A percentile compares a stretch with the other conserved stretches of the same genome.
Evolutionary conservation across 2,329 filamentous ascomycete genomes (phyloP).

Genomic region (Epichloe uncinata): DNA sequence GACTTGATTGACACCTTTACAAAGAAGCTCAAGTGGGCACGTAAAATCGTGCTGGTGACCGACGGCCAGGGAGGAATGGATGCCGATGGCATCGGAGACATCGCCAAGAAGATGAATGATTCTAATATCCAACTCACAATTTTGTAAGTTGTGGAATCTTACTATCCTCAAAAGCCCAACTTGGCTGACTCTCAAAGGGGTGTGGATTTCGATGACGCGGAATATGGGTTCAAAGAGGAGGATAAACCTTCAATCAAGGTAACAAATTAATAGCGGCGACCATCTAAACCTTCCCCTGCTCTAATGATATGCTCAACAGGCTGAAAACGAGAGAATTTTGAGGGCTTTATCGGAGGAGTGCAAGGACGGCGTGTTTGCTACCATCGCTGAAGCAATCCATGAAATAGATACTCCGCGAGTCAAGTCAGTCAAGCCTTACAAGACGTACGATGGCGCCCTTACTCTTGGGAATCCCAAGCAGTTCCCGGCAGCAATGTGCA

Average conservation of each 20-base stretch:
- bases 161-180: not conserved
- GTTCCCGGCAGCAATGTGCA: slow-evolving; percentile 62
- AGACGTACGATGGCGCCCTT: slow-evolving; percentile 66
- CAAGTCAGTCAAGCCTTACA: slow-evolving; percentile 63
- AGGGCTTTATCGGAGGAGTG: slow-evolving; percentile 53
- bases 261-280: slow-evolving; percentile 1
- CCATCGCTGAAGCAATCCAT: slow-evolving; percentile 70
- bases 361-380: slow-evolving; percentile 59
- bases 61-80: slow-evolving; percentile 66
- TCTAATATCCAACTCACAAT: slow-evolving; percentile 66
- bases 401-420: slow-evolving; percentile 65
- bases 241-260: slow-evolving; percentile 63
- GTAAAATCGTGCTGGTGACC: slow-evolving; percentile 74
- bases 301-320: slow-evolving; percentile 12
- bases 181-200: slow-evolving; percentile 43
- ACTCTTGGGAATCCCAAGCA: slow-evolving; percentile 65
- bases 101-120: slow-evolving; percentile 60
- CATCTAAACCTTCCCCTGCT: not conserved
- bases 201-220: slow-evolving; percentile 83
- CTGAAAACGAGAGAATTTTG: slow-evolving; percentile 57
- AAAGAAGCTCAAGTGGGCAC: slow-evolving; percentile 68
- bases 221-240: slow-evolving; percentile 87
- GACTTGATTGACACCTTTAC: slow-evolving; percentile 73
- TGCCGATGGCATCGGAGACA: slow-evolving; percentile 53
- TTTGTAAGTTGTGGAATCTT: slow-evolving; percentile 41